Evolutionary conservation across 1,284 basidiomycete species (phyloP), one percentile per base, ranked within the genome.

Genomic region (Heliocybe sulcata): DNA sequence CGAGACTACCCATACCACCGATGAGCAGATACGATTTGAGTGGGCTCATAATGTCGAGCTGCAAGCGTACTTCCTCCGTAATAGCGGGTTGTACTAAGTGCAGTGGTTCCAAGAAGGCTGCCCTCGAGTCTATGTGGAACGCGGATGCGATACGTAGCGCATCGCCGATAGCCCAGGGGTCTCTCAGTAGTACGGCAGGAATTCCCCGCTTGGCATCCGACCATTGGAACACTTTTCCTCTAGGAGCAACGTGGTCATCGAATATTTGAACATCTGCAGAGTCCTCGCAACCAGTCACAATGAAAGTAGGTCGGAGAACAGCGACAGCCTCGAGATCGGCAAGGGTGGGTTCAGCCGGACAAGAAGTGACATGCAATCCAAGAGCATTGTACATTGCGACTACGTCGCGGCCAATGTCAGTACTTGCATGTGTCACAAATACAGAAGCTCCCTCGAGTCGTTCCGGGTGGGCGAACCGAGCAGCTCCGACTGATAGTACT

Each of bases 11-110:
- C 10, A 25, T 53, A 3, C 52, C 52, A 31, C 52, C 52, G 14
- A 53, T 45, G 4, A 53, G 19, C 9, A 53, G 10, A 25, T 53
- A 53, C 14, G 35, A 9, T 27, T 53, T 53, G 4, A 6, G 10
- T 9, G 10, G 31, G 25, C 31, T 22, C 11, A 29, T 9, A 16
- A 51, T 25, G 16, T 29, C 31, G 25, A 25, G 10, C 6, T 10
- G 3, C 3, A 22, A 31, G 10, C 9, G 26, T 12, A 51, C 49
- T 35, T 29, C 4, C 26, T 51, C 29, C 11, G 25, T 4, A 19
- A 35, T 6, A 20, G 50, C 66, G 55, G 1, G 73, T 31, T 33
- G 25, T 11, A 31, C 16, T 3, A 31, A 25, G 74, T 49, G 11
- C 3, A 26, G 19, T 4, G 47, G 25, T 22, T 9, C 6, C 10